Base-by-base conservation (phyloP, 1,284 basidiomycete species). In the Vanrija pseudolonga region DNA sequence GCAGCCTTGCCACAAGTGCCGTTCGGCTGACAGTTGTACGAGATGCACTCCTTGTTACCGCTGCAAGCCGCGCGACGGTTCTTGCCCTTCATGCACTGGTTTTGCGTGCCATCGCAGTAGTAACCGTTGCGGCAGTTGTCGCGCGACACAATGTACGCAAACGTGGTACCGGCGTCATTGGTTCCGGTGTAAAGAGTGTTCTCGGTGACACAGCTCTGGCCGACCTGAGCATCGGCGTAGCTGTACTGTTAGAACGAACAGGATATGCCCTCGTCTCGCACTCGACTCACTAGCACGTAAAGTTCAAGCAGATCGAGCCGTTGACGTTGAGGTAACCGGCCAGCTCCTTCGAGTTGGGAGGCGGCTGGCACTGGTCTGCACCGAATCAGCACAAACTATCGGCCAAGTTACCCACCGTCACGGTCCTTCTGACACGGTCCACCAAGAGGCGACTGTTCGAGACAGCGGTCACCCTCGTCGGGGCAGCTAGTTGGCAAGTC, bases 11-110 rank as follows among this genome's bases (percentile, higher is more conserved):
- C 87, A 68, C 90, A 93, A 22, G 47, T 63, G 5, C 83, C 82
- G 53, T 75, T 76, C 17, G n/a, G 76, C 66, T 32, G 82, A 72
- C 90, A 92, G 73, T 91, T 90, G 80, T 83, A 88, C 1, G 87
- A 85, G 41, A 76, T 67, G 75, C 89, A 91, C 86, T 90, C 88
- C 74, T 91, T 92, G 76, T 91, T 88, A 15, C 85, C 89, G 1
- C 77, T 76, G 68, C 90, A 93, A 1, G 79, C 51, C 17, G 71
- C 82, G 5, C 83, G 84, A 3, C 86, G 47, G 17, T 65, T 67
- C 69, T 86, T 87, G 53, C 79, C 78, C 50, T 79, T 73, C 64
- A 85, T 77, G 43, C 58, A 32, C n/a, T 80, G 71, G 43, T 79
- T 74, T 12, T 80, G 60, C 17, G 78, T 68, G 12, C 85, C 80